Conservation (phyloP, 2,329 filamentous ascomycete species). For the Mycogone perniciosa region DNA sequence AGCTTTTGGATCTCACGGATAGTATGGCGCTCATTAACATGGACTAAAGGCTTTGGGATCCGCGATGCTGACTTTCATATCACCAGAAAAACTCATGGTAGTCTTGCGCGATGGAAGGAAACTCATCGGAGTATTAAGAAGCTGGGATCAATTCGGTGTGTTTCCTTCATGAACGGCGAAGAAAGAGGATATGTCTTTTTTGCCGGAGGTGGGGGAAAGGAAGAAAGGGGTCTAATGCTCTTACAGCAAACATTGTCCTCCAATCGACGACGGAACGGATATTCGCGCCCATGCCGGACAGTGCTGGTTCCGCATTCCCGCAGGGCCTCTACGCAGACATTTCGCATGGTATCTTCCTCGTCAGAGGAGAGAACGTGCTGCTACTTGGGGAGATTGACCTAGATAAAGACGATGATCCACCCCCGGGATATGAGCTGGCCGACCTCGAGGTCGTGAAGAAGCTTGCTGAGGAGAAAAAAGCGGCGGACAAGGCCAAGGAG, state of each 20-base stretch:
- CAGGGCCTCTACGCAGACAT: constrained; percentile 72
- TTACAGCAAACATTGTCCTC: constrained; percentile 81
- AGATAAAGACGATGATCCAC: constrained; percentile 84
- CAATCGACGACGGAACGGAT: constrained; percentile 89
- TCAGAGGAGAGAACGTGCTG: constrained; percentile 94
- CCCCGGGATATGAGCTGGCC: constrained; percentile 63
- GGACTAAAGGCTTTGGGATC: background rate
- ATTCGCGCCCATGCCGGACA: constrained; percentile 54
- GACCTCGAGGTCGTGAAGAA: constrained; percentile 64
- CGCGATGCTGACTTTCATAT: constrained; percentile 19
- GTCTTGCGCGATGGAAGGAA: constrained; percentile 90
- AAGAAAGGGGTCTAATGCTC: constrained; percentile 1
- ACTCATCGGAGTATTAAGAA: constrained; percentile 83
- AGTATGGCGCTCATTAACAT: constrained; percentile 56
- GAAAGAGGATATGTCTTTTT: background rate
- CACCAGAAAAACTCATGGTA: constrained; percentile 85
- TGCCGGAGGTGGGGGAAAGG: background rate
- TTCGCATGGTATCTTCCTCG: constrained; percentile 78
- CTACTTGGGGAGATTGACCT: constrained; percentile 94
- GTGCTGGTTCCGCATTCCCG: constrained; percentile 29
- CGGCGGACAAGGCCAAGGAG: constrained; percentile 62
- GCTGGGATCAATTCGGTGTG: constrained; percentile 97
- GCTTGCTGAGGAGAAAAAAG: constrained; percentile 66
- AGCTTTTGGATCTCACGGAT: constrained; percentile 92
- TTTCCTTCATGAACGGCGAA: constrained; percentile 9